Base-by-base conservation (phyloP, 2,329 filamentous ascomycete species). In the Ascochyta clinopodiicola region DNA sequence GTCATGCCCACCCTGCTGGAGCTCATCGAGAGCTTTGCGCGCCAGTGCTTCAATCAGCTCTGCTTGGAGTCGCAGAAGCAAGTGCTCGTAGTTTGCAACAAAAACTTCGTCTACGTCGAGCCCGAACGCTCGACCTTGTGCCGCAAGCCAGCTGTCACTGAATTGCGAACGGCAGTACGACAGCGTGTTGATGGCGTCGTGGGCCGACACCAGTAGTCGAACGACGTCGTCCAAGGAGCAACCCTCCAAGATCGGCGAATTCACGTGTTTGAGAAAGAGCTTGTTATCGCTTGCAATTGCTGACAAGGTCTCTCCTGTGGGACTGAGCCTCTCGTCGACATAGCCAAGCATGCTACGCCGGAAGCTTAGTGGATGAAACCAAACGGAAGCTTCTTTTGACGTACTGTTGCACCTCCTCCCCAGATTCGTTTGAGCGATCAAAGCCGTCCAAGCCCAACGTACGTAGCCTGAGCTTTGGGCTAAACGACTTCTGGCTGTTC, bases 1-100 rank as follows among this genome's bases (percentile, higher is more conserved):
- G 68, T 72, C 61, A 39, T 70, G 63, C 25, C 59, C 63, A 13
- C 64, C 66, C 9, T 61, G 62, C n/a, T 70, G 59, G 37, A 72
- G 55, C 49, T 68, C 63, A 39, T 70, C 69, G 4, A 47, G 54
- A 4, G 62, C 67, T 50, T 72, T 73, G 46, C 67, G 68, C 36
- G 60, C 55, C 38, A 75, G 44, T 9, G 62, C 62, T n/a, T 67
- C 51, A 19, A 76, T 58, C 19, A 79, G 66, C 53, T 71, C 66
- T n/a, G 72, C 44, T 44, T 70, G 70, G 17, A 79, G 66, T 49
- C 72, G 70, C 51, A 77, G 59, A 44, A 80, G 68, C 32, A 80
- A 53, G 57, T 80, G 76, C 59, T 77, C 71, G 51, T 80, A 75
- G 61, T 80, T 80, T 17, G 78, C 77, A 39, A 77, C 60, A 59